Base-by-base conservation (phyloP, 768 basidiomycete species). In the Mycena haematopus region DNA sequence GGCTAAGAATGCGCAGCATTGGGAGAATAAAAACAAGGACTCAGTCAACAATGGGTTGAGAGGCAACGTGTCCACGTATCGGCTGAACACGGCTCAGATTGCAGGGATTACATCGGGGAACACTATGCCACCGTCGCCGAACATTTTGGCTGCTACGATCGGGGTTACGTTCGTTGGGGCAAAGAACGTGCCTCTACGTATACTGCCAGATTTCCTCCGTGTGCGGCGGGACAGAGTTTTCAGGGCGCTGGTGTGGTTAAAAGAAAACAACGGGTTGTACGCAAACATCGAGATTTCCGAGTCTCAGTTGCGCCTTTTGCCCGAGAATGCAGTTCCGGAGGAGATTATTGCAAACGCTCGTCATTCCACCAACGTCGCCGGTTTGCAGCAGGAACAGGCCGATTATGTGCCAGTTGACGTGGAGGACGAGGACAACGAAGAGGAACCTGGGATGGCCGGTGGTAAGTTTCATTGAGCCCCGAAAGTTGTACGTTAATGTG, bases 281-380 rank as follows among this genome's bases (percentile, higher is more conserved):
- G 69, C 63, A 0, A 40, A 75, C 40, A 71, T 79, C 13, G 53
- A 67, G 0, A 75, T 80, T 4, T 47, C 56, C 44, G 36, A 38
- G 0, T 53, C 49, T 6, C 55, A 60, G 0, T 36, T 80, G 5
- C 14, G 9, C 10, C 10, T 19, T 2, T 65, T 80, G 10, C 78
- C 75, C 2, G 71, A 73, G 10, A 73, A 78, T 44, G 72, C 72
- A 52, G 67, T 80, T 0, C 80, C 79, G 1, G 33, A 62, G 0
- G 75, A 75, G 44, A 63, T 79, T 5, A 17, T 63, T 0, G 54
- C 22, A 1, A 59, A 63, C 0, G 61, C 74, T 0, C 62, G 68
- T 0, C 66, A 73, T 42, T 56, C 60, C n/a, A 42, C 49, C 15
- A 68, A 74, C 56, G 53, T 25, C 7, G 58, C 55, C 0, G 50